Percentiles rank a stretch among this genome's conserved stretches.
Evolutionary conservation across 2,329 filamentous ascomycete genomes (phyloP).

Genomic region (Phaeomoniella chlamydospora): DNA sequence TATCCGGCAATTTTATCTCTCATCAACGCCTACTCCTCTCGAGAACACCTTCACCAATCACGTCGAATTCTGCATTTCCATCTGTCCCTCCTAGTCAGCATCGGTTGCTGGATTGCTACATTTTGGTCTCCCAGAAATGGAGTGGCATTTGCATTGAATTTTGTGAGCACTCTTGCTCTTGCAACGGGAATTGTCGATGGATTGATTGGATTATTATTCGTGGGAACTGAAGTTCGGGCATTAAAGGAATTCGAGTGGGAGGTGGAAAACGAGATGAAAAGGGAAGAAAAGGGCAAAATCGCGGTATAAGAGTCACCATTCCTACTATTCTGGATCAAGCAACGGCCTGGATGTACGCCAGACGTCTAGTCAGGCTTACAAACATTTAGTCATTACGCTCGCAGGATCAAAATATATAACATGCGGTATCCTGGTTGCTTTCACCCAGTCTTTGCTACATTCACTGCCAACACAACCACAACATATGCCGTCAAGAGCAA

Average conservation of each 20-base stretch:
- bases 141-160: slow-evolving; percentile 64
- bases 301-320: too few species aligned
- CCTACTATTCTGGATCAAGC: too few species aligned
- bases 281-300: too few species aligned
- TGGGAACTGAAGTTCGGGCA: slow-evolving; percentile 67
- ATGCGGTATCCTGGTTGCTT: too few species aligned
- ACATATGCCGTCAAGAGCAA: too few species aligned
- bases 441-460: too few species aligned
- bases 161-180: slow-evolving; percentile 66
- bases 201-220: slow-evolving; percentile 73
- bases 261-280: slow-evolving; percentile 52
- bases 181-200: slow-evolving; percentile 68
- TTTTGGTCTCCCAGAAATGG: slow-evolving; percentile 75
- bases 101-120: slow-evolving; percentile 64
- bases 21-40: slow-evolving; percentile 50
- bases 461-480: too few species aligned
- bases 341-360: too few species aligned
- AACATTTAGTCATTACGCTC: too few species aligned
- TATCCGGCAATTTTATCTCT: slow-evolving; percentile 64
- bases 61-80: slow-evolving; percentile 64
- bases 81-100: slow-evolving; percentile 47
- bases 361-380: too few species aligned
- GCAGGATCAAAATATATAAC: too few species aligned
- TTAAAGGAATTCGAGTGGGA: slow-evolving; percentile 93
- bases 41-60: slow-evolving; percentile 58